Evolutionary conservation across 176 grass and related monocot genomes (phyloP).

Genomic region (Alloteropsis semialata): DNA sequence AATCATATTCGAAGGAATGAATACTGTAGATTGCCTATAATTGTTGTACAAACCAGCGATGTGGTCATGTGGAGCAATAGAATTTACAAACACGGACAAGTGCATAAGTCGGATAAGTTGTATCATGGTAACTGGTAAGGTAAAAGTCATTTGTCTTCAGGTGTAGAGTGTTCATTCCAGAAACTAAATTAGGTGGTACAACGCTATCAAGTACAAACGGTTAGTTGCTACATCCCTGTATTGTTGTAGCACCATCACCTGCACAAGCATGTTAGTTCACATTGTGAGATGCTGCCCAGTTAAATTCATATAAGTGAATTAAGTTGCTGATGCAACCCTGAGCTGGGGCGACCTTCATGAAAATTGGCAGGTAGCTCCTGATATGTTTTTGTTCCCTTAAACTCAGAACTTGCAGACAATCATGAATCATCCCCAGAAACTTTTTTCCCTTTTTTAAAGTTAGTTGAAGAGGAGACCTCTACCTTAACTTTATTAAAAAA

Average conservation of each 20-base stretch:
- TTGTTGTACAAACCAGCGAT: constrained; percentile 23
- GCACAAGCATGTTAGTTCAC: constrained; percentile 16
- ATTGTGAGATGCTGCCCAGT: not conserved
- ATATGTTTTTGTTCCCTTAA: not conserved
- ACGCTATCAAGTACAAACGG: constrained; percentile 18
- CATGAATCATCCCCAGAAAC: not conserved
- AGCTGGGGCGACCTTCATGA: not conserved
- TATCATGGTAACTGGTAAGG: constrained; percentile 1
- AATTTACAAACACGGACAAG: not conserved
- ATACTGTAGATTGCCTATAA: constrained; percentile 18
- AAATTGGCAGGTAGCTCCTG: not conserved
- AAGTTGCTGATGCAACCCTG: not conserved
- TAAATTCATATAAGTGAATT: constrained; percentile 11
- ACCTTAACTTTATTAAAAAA: not conserved
- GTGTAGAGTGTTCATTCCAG: not conserved
- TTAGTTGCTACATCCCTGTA: constrained; percentile 25
- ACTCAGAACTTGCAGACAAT: not conserved
- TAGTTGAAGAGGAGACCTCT: not conserved
- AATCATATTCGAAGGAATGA: constrained; percentile 7
- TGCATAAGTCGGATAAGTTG: no score
- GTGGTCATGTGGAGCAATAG: not conserved
- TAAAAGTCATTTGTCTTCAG: no score
- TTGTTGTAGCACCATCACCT: constrained; percentile 33
- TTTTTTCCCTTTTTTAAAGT: not conserved
- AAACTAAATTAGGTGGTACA: constrained; percentile 15